Conservation (phyloP, 1,284 basidiomycete species). For the Irpex sp. region DNA sequence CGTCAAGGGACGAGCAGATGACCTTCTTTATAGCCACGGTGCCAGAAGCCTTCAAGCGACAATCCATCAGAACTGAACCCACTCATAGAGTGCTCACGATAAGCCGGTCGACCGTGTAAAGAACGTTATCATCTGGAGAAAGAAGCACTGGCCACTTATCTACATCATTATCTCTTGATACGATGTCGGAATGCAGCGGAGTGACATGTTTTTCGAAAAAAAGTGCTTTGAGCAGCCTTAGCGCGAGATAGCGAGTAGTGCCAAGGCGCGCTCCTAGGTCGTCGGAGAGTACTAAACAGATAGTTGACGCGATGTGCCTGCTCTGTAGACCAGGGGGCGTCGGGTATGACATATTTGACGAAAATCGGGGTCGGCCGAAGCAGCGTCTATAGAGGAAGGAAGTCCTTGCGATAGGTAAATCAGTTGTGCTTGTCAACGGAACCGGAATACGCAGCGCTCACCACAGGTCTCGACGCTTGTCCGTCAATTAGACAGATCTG, state of each 20-base stretch:
- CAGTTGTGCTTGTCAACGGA: background rate
- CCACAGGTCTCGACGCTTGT: too few relatives aligned
- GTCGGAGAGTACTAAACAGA: background rate
- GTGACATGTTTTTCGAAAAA: background rate
- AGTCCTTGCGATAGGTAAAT: background rate
- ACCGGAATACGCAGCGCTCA: too few relatives aligned
- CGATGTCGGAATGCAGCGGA: background rate
- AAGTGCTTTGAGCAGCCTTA: background rate
- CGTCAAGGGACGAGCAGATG: background rate
- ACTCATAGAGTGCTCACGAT: background rate
- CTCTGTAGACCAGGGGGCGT: background rate
- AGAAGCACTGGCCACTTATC: background rate
- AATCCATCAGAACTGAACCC: background rate
- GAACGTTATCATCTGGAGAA: background rate
- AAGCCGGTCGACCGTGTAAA: background rate
- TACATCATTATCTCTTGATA: background rate
- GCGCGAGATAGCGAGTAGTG: background rate
- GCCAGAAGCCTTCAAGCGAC: background rate
- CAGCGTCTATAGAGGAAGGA: background rate
- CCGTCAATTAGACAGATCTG: too few relatives aligned
- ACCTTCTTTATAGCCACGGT: background rate
- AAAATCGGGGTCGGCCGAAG: background rate
- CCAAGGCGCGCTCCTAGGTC: background rate
- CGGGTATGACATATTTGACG: background rate
- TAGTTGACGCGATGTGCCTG: background rate